Evolutionary conservation across 176 grass and related monocot species (phyloP), one percentile per base, ranked within the genome.

Genomic region (Aegilops umbellulata): DNA sequence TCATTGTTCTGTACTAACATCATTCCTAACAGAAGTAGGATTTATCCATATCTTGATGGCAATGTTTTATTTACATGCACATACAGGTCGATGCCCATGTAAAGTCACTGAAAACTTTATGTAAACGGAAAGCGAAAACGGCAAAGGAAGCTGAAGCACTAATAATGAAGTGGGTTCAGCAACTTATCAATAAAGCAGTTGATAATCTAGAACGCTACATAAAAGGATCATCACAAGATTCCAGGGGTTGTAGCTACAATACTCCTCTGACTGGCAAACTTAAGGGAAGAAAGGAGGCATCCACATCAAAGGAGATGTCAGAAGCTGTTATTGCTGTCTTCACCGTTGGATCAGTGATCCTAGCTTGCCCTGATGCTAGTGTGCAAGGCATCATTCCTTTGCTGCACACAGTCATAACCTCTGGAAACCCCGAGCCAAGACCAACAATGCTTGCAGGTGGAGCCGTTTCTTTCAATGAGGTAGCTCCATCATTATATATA

Each of bases 31-130:
- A 72, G 29, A 78, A 83, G 70, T 81, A 69, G 71, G 51, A 44
- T 27, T 65, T 65, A 29, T 55, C 14, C 70, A 86, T 82, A 72
- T 78, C 57, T 87, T 74, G 15, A 90, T 3, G 12, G 65, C 75
- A 68, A 27, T 75, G 77, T 66, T 47, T 87, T 80, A 34, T 87
- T 44, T 77, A 53, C 22, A 68, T 86, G 78, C 42, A 82, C 42
- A 71, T 85, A 74, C 77, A 98, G 96, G 90, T 98, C 25, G 86
- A 98, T 93, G 93, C 96, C 29, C 96, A 98, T 94, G 75, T 98
- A 83, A 98, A 98, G 85, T 88, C 96, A 15, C 82, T 95, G 80
- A 98, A 88, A 81, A 95, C 74, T 77, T 83, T 98, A 62, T 98
- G 96, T 92, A 98, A 89, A 86, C 86, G 86, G 76, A 95, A 98